phyloP scores from a whole-genome alignment of 768 basidiomycete genomes.

The Rhizopogon salebrosus region DNA sequence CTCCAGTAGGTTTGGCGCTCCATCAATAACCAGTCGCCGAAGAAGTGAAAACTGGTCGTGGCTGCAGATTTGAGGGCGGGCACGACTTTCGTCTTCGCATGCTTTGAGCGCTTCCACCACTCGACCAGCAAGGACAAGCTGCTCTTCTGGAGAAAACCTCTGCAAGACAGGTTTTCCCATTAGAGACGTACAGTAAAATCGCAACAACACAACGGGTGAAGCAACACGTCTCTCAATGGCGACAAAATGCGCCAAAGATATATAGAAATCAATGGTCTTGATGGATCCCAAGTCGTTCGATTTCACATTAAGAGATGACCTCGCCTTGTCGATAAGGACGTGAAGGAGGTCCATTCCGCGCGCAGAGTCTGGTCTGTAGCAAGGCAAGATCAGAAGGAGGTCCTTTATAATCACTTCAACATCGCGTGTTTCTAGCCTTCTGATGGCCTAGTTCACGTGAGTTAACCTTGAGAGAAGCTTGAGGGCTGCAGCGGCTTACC shows the following conservation, averaged over 20 bases:
- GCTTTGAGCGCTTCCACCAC: slow-evolving; percentile 40
- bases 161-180: slow-evolving; percentile 43
- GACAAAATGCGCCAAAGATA: slow-evolving; percentile 42
- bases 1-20: slow-evolving; percentile 42
- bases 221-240: slow-evolving; percentile 37
- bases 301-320: slow-evolving; percentile 27
- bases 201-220: slow-evolving; percentile 42
- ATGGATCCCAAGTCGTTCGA: slow-evolving; percentile 28
- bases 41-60: slow-evolving; percentile 30
- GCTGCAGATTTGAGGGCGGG: slow-evolving; percentile 19
- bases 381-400: slow-evolving; percentile 45
- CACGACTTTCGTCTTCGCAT: slow-evolving; percentile 26
- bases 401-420: slow-evolving; percentile 46
- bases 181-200: slow-evolving; percentile 44
- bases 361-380: slow-evolving; percentile 32
- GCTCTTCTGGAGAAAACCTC: slow-evolving; percentile 38
- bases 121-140: slow-evolving; percentile 39
- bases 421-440: slow-evolving; percentile 36
- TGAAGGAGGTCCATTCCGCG: slow-evolving; percentile 37
- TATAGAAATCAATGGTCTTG: slow-evolving; percentile 34
- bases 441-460: slow-evolving; percentile 38
- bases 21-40: slow-evolving; percentile 45
- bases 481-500: slow-evolving; percentile 31
- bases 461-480: background rate
- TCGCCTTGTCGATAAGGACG: slow-evolving; percentile 32